Evolutionary conservation across 352 stramenopile species (phyloP).

Genomic region (Globisporangium parvum): DNA sequence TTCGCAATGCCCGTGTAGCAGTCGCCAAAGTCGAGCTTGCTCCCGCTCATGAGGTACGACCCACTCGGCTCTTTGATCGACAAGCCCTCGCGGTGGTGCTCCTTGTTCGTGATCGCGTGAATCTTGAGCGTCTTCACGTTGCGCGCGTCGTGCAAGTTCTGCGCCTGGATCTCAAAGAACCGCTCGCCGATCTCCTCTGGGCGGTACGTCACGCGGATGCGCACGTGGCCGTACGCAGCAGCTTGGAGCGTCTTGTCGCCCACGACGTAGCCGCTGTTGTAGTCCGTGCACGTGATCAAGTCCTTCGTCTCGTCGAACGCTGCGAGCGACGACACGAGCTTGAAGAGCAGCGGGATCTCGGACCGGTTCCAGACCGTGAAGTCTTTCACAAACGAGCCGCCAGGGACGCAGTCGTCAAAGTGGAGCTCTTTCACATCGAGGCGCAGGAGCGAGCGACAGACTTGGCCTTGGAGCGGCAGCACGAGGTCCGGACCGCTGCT

Average conservation of each 20-base stretch:
- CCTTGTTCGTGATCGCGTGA: slow-evolving; percentile 83
- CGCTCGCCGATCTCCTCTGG: slow-evolving; percentile 75
- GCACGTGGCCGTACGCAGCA: slow-evolving; percentile 78
- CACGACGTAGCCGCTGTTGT: slow-evolving; percentile 82
- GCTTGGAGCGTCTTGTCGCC: slow-evolving; percentile 77
- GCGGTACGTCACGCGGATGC: slow-evolving; percentile 82
- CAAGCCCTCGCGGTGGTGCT: slow-evolving; percentile 82
- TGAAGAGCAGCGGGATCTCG: slow-evolving; percentile 84
- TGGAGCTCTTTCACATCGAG: slow-evolving; percentile 86
- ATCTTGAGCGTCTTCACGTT: slow-evolving; percentile 87
- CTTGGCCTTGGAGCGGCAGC: slow-evolving; percentile 72
- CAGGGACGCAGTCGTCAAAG: slow-evolving; percentile 85
- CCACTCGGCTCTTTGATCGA: slow-evolving; percentile 82
- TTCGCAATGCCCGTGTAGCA: slow-evolving; percentile 82
- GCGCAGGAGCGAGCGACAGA: slow-evolving; percentile 77
- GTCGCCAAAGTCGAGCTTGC: slow-evolving; percentile 85
- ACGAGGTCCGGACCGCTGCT: slow-evolving; percentile 38
- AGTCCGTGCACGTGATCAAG: slow-evolving; percentile 77
- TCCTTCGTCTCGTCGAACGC: slow-evolving; percentile 64
- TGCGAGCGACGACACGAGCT: slow-evolving; percentile 68
- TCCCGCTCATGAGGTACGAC: slow-evolving; percentile 83
- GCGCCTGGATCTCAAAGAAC: slow-evolving; percentile 83
- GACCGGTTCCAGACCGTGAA: slow-evolving; percentile 89
- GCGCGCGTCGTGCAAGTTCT: slow-evolving; percentile 80
- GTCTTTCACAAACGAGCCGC: slow-evolving; percentile 85